A percentile compares a stretch with the other conserved stretches of the same genome.
phyloP scores from a whole-genome alignment of 1,284 basidiomycete genomes.

The Ustilago crameri region DNA sequence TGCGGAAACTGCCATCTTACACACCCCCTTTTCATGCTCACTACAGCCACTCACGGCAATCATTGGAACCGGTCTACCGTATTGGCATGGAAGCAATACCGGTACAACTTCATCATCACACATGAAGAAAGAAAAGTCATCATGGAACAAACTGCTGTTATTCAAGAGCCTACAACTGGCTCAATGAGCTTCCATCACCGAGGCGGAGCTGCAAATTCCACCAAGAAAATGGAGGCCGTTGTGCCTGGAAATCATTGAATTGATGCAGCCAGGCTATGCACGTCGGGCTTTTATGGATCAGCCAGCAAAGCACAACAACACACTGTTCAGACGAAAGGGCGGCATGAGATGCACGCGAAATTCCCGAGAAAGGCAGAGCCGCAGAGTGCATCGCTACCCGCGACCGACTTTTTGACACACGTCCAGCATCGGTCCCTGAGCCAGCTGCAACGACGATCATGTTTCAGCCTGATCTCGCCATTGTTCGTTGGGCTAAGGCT shows the following conservation, averaged over 20 bases:
- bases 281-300: conserved; percentile 25
- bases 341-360: not conserved
- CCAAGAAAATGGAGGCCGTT: not conserved
- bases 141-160: not conserved
- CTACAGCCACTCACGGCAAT: not conserved
- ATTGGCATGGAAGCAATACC: not conserved
- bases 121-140: not conserved
- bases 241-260: conserved; percentile 3
- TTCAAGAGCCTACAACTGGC: conserved; percentile 4
- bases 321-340: no score
- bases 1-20: no score
- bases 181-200: conserved; percentile 42
- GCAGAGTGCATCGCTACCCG: not conserved
- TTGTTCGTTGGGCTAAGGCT: not conserved
- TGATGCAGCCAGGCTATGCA: conserved; percentile 8
- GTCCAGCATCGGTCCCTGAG: no score
- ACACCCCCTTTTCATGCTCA: no score
- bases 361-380: not conserved
- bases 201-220: conserved; percentile 22
- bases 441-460: not conserved
- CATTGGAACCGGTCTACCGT: not conserved
- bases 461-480: not conserved
- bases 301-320: conserved; percentile 1
- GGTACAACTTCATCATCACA: not conserved
- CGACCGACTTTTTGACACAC: not conserved